Base-by-base conservation (phyloP, 2,329 filamentous ascomycete species). In the Trichoderma atrobrunneum region DNA sequence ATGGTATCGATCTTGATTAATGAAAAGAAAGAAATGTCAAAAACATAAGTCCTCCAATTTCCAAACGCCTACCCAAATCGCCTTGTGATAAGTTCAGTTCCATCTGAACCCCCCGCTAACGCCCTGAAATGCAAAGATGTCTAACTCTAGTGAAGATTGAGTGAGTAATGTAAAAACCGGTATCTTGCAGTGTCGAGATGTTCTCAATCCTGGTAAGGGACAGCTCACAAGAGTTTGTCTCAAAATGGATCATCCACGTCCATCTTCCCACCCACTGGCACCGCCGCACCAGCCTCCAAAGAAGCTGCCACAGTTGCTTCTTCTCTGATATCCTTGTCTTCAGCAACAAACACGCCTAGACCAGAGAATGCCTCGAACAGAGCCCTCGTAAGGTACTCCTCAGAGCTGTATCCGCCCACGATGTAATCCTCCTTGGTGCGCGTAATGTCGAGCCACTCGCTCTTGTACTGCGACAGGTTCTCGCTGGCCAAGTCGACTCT, bases 331-430 rank as follows among this genome's bases (percentile, higher is more conserved):
- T 78, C 76, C 81, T 88, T 88, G 78, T 97, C 95, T 60, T 98
- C 94, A 43, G 89, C 91, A 56, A 99, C 85, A 76, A 97, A 97
- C 56, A 97, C 93, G 0, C 93, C 94, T 73, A 99, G 81, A 0
- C 97, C 96, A 0, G 93, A 90, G 82, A 98, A 98, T 0, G 95
- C 94, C 79, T 98, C 95, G 73, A 93, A 92, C 79, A 99, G 84
- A 28, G 93, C 91, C 28, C 95, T 87, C 8, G 90, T 86, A 77
- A 94, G 93, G 79, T 96, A 98, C 79, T 97, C 94, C 39, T 88
- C 85, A 57, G 95, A 85, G 77, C 91, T 91, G 82, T 97, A 98
- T 0, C 96, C 97, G 36, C 94, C 95, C 18, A 93, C 93, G 66
- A 88, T 84, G 78, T 92, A 90, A 59, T 87, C 85, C 3, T 87